Base-by-base conservation (phyloP, 495 filamentous ascomycete species). In the Aspergillus incahuasiensis region DNA sequence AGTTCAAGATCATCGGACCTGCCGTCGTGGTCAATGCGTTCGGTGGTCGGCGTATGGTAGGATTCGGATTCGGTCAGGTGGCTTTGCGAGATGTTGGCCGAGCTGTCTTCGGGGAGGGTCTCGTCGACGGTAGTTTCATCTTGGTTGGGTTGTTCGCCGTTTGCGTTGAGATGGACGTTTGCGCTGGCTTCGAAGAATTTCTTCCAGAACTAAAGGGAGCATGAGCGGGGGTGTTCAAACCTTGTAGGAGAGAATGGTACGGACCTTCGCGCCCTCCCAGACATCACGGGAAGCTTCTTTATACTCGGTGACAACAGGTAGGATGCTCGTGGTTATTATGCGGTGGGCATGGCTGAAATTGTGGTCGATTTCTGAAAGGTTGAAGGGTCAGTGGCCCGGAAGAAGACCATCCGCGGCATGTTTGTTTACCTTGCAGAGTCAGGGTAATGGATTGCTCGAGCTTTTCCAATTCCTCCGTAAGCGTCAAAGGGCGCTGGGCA, bases 171-270 rank as follows among this genome's bases (percentile, higher is more conserved):
- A 2, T 91, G 94, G 21, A 97, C 92, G 63, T 98, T 98, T 68
- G 94, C 94, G 42, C 88, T 94, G 52, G 92, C 90, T 74, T 98
- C 94, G 74, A 98, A 98, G 82, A 98, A 97, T 76, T 96, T 90
- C 72, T 97, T 97, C 94, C 94, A 98, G 73, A 97, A 97, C 89
- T 47, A 9, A 25, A 47, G 43, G 38, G 95, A n/a, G n/a, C n/a
- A 62, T 13, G 25, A 32, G 20, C n/a, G 39, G 6, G n/a, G n/a
- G n/a, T n/a, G n/a, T n/a, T n/a, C n/a, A n/a, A n/a, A n/a, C n/a
- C n/a, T n/a, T n/a, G 21, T 9, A 39, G 57, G 9, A 39, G 5
- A 43, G 15, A 21, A 18, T 50, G 20, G 25, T 32, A 45, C 65
- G 15, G 49, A 91, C 91, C 82, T 96, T 96, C 47, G 94, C 92